A percentile compares a stretch with the other conserved stretches of the same genome.
Evolutionary conservation across 2,329 filamentous ascomycete genomes (phyloP).

Genomic region (Colletotrichum tofieldiae): DNA sequence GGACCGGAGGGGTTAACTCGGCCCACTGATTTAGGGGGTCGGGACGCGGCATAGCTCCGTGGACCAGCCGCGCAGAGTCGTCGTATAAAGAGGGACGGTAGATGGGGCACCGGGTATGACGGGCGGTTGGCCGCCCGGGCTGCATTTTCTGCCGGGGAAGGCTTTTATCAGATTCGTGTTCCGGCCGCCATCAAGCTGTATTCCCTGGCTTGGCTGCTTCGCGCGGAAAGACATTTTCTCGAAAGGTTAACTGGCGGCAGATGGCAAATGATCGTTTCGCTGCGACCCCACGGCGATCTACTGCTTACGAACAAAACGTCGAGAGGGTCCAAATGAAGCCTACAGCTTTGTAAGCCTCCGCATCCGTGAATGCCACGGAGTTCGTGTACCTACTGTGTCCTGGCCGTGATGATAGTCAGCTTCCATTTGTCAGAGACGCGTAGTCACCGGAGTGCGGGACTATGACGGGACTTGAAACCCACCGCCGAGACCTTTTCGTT

Average conservation of each 20-base stretch:
- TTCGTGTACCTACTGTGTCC: not conserved
- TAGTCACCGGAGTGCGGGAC: not conserved
- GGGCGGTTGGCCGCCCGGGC: not conserved
- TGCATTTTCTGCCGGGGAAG: not conserved
- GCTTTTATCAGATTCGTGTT: not conserved
- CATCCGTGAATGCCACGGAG: not conserved
- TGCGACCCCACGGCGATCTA: not conserved
- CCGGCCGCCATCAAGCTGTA: not conserved
- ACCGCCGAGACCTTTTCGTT: not conserved
- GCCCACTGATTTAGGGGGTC: not conserved
- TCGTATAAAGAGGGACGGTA: not conserved
- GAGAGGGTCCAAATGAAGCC: not conserved
- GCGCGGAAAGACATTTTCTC: not conserved
- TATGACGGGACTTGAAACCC: not conserved
- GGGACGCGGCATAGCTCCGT: not conserved
- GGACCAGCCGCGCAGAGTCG: not conserved
- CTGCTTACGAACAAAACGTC: not conserved
- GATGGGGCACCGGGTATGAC: not conserved
- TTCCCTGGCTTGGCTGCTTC: conserved; percentile 5
- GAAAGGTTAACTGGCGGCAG: not conserved
- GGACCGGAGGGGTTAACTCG: not conserved
- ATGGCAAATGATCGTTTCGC: not conserved
- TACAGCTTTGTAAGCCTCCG: too few species aligned
- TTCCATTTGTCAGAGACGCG: not conserved
- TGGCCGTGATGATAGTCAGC: not conserved